These are phyloP conservation scores for Scleroderma citrinum DNA, from an alignment of 768 basidiomycete genomes.

Conservation along the genomic window DNA sequence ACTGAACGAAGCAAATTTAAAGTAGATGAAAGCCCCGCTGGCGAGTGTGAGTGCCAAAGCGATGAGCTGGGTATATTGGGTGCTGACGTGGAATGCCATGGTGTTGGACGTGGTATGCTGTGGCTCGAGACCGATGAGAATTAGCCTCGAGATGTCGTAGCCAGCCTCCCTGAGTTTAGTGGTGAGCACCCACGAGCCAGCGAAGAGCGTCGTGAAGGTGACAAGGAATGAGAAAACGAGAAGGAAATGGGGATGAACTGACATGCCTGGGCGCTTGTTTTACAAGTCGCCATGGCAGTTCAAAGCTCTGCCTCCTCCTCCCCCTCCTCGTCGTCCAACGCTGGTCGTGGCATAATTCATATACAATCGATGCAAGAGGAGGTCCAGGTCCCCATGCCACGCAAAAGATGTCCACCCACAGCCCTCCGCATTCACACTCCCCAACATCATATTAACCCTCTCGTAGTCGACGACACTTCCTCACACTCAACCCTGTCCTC, in stretches of 20 bases:
- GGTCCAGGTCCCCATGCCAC: slow-evolving; percentile 32
- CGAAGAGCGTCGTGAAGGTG: slow-evolving; percentile 44
- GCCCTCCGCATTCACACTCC: slow-evolving; percentile 57
- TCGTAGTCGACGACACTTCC: slow-evolving; percentile 41
- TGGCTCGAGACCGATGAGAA: slow-evolving; percentile 53
- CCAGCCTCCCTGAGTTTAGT: slow-evolving; percentile 45
- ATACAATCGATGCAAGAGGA: slow-evolving; percentile 24
- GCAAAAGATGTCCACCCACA: slow-evolving; percentile 49
- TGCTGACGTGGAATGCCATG: slow-evolving; percentile 16
- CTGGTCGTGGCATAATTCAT: slow-evolving; percentile 27
- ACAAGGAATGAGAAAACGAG: slow-evolving; percentile 50
- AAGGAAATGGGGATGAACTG: slow-evolving; percentile 45
- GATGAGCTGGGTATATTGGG: slow-evolving; percentile 37
- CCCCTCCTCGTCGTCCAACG: slow-evolving; percentile 22
- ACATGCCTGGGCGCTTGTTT: slow-evolving; percentile 19
- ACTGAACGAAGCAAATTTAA: slow-evolving; percentile 41
- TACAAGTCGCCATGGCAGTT: background rate
- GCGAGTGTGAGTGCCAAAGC: slow-evolving; percentile 48
- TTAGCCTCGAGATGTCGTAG: slow-evolving; percentile 52
- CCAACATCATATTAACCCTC: slow-evolving; percentile 31
- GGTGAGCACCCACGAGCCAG: slow-evolving; percentile 37
- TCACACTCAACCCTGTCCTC: slow-evolving; percentile 48
- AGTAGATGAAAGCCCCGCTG: slow-evolving; percentile 45
- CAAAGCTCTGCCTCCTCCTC: background rate
- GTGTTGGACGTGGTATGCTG: slow-evolving; percentile 2